phyloP scores from a whole-genome alignment of 306 rosid species.

The Acacia crassicarpa region DNA sequence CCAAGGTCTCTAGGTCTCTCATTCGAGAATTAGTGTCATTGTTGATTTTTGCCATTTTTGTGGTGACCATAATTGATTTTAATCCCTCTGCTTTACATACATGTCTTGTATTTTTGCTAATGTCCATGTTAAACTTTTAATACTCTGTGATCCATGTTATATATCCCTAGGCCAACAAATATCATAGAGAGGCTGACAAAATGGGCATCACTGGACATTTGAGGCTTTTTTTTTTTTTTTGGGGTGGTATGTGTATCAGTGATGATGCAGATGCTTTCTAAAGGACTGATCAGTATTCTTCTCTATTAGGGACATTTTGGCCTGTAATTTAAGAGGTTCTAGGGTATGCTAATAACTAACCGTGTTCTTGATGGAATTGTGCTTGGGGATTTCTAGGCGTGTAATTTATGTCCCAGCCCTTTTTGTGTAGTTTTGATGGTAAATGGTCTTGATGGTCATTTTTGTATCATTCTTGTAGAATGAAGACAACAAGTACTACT shows the following conservation, averaged over 20 bases:
- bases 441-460: background rate
- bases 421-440: constrained; percentile 13
- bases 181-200: background rate
- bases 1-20: constrained; percentile 45
- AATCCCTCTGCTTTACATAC: background rate
- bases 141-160: background rate
- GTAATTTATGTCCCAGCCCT: background rate
- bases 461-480: constrained; percentile 35
- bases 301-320: background rate
- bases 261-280: background rate
- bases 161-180: background rate
- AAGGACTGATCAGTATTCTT: background rate
- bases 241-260: background rate
- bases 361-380: background rate
- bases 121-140: background rate
- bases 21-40: constrained; percentile 3
- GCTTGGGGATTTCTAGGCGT: background rate
- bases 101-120: background rate
- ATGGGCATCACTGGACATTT: background rate
- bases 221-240: background rate
- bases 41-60: background rate
- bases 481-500: constrained; percentile 61
- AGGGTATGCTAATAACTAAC: background rate
- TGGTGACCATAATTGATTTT: background rate
- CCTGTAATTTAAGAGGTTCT: background rate